Base-by-base conservation (phyloP, 202 grass and related monocot species). In the Schoenoplectus triqueter region DNA sequence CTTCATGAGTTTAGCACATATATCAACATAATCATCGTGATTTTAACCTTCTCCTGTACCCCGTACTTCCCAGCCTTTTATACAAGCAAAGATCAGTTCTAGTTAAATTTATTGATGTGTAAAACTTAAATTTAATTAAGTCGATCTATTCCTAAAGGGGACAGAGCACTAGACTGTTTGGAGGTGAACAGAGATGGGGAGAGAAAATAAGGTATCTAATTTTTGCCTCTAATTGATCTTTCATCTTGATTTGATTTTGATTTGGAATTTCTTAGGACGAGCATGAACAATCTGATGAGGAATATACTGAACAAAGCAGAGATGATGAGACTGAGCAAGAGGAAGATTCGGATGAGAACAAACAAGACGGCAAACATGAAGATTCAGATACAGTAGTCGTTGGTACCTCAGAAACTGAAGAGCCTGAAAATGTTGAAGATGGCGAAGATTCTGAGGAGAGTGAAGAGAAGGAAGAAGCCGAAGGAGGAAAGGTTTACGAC, bases 1-100 rank as follows among this genome's bases (percentile, higher is more conserved):
- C 47, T 10, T 57, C 55, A 57, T 14, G 55, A 63, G 60, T 63
- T 63, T n/a, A 63, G 5, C 60, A 63, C n/a, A 63, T 5, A 19
- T 63, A 56, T 2, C 60, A 63, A 57, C 59, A 62, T 6, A 62
- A 62, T 19, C 60, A 4, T 20, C 7, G 17, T 21, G 62, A 64
- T 22, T 63, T 63, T 1, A 20, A 19, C 60, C 60, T 19, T 63
- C 10, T 31, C 56, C 15, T 19, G 60, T 19, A 63, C 4, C 60
- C 60, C 60, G n/a, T 64, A 19, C 62, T 21, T 7, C 61, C 61
- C 3, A 6, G 2, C 1, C 6, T 64, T 64, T 62, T 6, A 64
- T 65, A 65, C 55, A 57, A 57, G 62, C 62, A 65, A 65, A 65
- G 17, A 64, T 65, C 62, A 65, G 17, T 65, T 59, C 56, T 59